phyloP scores from a whole-genome alignment of 176 grass and related monocot genomes.

The Ensete ventricosum region DNA sequence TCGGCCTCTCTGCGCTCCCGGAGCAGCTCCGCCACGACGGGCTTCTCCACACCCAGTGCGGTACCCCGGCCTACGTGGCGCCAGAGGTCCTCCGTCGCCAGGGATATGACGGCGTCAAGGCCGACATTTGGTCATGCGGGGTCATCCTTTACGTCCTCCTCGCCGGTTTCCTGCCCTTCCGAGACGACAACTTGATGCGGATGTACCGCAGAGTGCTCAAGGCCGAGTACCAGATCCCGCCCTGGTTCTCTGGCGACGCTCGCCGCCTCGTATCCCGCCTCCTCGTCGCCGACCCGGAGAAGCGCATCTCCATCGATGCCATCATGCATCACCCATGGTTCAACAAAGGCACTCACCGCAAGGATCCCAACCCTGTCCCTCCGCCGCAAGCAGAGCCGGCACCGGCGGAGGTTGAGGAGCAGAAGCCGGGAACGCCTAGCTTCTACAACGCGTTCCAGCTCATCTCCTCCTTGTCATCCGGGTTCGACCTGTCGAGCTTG shows the following conservation, averaged over 20 bases:
- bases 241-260: constrained; percentile 75
- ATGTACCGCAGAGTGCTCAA: constrained; percentile 95
- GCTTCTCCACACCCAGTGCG: constrained; percentile 92
- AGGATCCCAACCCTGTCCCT: not conserved
- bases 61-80: constrained; percentile 89
- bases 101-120: constrained; percentile 64
- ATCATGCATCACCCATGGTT: constrained; percentile 68
- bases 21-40: constrained; percentile 85
- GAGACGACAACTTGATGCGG: constrained; percentile 62
- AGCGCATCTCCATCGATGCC: constrained; percentile 60
- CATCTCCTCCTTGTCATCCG: constrained; percentile 13
- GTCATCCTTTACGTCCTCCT: constrained; percentile 90
- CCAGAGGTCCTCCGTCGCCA: constrained; percentile 78
- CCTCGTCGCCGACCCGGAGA: constrained; percentile 64
- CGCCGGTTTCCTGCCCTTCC: constrained; percentile 78
- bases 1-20: constrained; percentile 86
- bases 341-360: constrained; percentile 42
- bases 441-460: constrained; percentile 20
- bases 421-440: constrained; percentile 1
- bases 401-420: not conserved
- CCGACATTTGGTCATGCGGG: constrained; percentile 94
- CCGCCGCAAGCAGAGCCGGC: not conserved
- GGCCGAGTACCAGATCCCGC: constrained; percentile 62
- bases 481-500: constrained; percentile 21
- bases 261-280: constrained; percentile 58